Evolutionary conservation across 1,284 basidiomycete genomes (phyloP).

Genomic region (Pseudozyma sp.): DNA sequence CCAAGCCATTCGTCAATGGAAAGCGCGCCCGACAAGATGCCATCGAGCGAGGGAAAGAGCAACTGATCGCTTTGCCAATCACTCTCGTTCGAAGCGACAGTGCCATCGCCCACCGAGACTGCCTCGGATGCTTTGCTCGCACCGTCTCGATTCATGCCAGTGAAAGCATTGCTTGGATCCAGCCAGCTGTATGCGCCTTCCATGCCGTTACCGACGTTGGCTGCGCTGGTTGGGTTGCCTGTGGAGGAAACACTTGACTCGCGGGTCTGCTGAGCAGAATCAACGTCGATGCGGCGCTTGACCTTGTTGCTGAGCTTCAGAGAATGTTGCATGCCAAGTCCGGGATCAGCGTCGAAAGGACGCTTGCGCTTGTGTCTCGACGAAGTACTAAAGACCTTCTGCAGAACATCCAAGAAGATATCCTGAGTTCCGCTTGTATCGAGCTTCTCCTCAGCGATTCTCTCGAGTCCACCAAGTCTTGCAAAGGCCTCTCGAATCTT

Average conservation of each 20-base stretch:
- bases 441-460: constrained; percentile 34
- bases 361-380: constrained; percentile 31
- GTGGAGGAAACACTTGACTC: constrained; percentile 29
- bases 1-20: constrained; percentile 52
- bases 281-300: constrained; percentile 11
- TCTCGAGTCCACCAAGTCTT: constrained; percentile 29
- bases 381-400: constrained; percentile 21
- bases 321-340: constrained; percentile 1
- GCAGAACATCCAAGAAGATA: constrained; percentile 42
- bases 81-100: constrained; percentile 29
- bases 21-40: constrained; percentile 37
- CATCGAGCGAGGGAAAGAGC: constrained; percentile 39
- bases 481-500: constrained; percentile 40
- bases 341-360: constrained; percentile 6
- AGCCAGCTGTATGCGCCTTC: constrained; percentile 30
- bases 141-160: constrained; percentile 5
- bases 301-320: background rate
- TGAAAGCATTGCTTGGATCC: constrained; percentile 12
- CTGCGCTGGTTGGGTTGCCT: background rate
- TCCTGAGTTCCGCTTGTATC: constrained; percentile 41
- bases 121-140: constrained; percentile 10
- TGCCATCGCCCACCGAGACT: constrained; percentile 24
- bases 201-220: constrained; percentile 2
- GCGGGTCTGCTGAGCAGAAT: constrained; percentile 26
- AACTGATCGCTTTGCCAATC: constrained; percentile 41